Evolutionary conservation across 768 basidiomycete genomes (phyloP).

Genomic region (Pholiota molesta): DNA sequence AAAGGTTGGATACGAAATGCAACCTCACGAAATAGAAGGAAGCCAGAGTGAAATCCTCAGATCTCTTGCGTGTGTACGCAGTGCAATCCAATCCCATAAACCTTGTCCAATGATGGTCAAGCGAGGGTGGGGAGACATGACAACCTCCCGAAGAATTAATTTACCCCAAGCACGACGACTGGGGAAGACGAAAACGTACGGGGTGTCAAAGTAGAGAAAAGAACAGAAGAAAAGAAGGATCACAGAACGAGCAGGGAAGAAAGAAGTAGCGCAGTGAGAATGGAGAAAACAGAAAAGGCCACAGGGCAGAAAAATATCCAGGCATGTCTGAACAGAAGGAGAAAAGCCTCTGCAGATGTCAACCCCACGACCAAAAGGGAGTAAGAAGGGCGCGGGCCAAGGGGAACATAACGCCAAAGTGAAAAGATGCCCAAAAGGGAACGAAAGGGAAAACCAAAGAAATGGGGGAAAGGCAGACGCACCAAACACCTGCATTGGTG

Average conservation of each 20-base stretch:
- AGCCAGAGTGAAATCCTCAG: not conserved
- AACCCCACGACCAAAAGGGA: not conserved
- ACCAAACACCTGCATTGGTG: conserved; percentile 85
- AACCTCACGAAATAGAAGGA: not conserved
- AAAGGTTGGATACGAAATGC: not conserved
- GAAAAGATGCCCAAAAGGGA: conserved; percentile 4
- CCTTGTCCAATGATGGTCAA: not conserved
- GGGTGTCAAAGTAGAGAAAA: not conserved
- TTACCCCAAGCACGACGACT: not conserved
- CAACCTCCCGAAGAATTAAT: not conserved
- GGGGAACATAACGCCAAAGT: not conserved
- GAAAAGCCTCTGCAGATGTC: not conserved
- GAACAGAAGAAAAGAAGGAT: not conserved
- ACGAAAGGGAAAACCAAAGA: not conserved
- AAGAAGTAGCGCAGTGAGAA: not conserved
- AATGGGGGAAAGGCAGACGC: conserved; percentile 20
- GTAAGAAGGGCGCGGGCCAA: not conserved
- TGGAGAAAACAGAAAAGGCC: not conserved
- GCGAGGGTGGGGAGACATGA: not conserved
- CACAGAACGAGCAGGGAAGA: not conserved
- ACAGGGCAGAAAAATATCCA: not conserved
- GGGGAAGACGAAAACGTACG: conserved; percentile 1
- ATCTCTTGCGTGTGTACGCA: not conserved
- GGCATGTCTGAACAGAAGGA: not conserved
- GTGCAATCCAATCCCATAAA: not conserved